A percentile compares a stretch with the other conserved stretches of the same genome.
Conservation (phyloP, 805 yeast species). For the Hanseniaspora mollemarum region DNA sequence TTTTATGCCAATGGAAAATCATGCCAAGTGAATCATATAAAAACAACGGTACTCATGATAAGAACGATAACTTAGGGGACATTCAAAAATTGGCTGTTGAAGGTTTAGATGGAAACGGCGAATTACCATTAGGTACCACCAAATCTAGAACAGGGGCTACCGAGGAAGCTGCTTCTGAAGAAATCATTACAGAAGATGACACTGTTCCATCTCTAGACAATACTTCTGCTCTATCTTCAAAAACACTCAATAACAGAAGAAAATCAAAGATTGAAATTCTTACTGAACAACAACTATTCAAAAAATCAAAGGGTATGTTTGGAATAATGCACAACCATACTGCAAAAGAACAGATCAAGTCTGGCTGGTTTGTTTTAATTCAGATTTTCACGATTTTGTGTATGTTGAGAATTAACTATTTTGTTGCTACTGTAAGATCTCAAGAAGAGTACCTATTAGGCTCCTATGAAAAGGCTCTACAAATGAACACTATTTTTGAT, state of each 20-base stretch:
- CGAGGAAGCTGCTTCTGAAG: conserved; percentile 27
- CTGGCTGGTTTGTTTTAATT: conserved; percentile 69
- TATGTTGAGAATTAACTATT: conserved; percentile 85
- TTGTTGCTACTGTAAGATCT: conserved; percentile 76
- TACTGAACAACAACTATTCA: conserved; percentile 45
- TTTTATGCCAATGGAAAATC: conserved; percentile 57
- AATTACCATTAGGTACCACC: conserved; percentile 24
- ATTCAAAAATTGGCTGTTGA: conserved; percentile 60
- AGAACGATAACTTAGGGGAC: conserved; percentile 23
- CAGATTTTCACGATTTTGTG: conserved; percentile 70
- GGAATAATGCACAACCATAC: conserved; percentile 65
- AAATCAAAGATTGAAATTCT: conserved; percentile 57
- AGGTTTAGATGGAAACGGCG: conserved; percentile 62
- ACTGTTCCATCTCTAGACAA: conserved; percentile 28
- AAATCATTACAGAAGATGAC: conserved; percentile 37
- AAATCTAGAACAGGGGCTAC: conserved; percentile 10
- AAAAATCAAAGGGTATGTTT: conserved; percentile 52
- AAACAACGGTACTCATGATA: conserved; percentile 39
- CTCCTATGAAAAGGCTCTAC: conserved; percentile 39
- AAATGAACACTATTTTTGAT: conserved; percentile 67
- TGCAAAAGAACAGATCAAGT: conserved; percentile 38
- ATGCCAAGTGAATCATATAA: conserved; percentile 76
- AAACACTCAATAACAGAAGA: conserved; percentile 24
- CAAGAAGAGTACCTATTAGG: conserved; percentile 68
- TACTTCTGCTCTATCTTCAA: conserved; percentile 18